phyloP scores from a whole-genome alignment of 2,329 filamentous ascomycete species.

The Geosmithia morbida region DNA sequence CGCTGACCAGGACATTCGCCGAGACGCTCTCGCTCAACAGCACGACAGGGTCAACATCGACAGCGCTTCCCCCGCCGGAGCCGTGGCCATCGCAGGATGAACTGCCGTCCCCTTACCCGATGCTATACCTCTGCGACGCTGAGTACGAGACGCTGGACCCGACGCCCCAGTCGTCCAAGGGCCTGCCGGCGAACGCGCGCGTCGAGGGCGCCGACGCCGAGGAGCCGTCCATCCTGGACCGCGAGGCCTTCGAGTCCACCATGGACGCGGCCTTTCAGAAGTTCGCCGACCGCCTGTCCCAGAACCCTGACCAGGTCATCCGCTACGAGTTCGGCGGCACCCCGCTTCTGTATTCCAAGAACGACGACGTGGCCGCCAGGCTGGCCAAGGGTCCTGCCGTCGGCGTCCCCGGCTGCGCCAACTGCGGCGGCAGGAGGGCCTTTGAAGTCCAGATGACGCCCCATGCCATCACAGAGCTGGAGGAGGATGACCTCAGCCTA shows the following conservation, averaged over 20 bases:
- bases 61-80: slow-evolving; percentile 32
- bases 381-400: slow-evolving; percentile 23
- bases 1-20: slow-evolving; percentile 50
- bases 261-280: slow-evolving; percentile 68
- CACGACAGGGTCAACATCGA: no score
- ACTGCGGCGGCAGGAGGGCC: slow-evolving; percentile 59
- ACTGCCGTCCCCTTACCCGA: slow-evolving; percentile 59
- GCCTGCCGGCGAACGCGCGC: slow-evolving; percentile 28
- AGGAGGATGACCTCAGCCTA: slow-evolving; percentile 55
- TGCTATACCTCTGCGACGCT: slow-evolving; percentile 70
- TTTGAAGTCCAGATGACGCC: slow-evolving; percentile 93
- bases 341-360: slow-evolving; percentile 69
- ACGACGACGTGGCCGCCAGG: slow-evolving; percentile 56
- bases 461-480: slow-evolving; percentile 77
- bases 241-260: slow-evolving; percentile 55
- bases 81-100: slow-evolving; percentile 58
- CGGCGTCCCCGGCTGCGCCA: slow-evolving; percentile 59
- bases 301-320: slow-evolving; percentile 73
- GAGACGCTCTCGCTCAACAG: slow-evolving; percentile 62
- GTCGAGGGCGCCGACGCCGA: slow-evolving; percentile 21
- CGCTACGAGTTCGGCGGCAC: slow-evolving; percentile 63
- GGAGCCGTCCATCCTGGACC: slow-evolving; percentile 40
- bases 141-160: slow-evolving; percentile 79
- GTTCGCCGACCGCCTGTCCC: slow-evolving; percentile 62
- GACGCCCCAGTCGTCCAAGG: slow-evolving; percentile 25